A percentile compares a stretch with the other conserved stretches of the same genome.
phyloP scores from a whole-genome alignment of 352 stramenopile genomes.

The Blastocystis sp. region DNA sequence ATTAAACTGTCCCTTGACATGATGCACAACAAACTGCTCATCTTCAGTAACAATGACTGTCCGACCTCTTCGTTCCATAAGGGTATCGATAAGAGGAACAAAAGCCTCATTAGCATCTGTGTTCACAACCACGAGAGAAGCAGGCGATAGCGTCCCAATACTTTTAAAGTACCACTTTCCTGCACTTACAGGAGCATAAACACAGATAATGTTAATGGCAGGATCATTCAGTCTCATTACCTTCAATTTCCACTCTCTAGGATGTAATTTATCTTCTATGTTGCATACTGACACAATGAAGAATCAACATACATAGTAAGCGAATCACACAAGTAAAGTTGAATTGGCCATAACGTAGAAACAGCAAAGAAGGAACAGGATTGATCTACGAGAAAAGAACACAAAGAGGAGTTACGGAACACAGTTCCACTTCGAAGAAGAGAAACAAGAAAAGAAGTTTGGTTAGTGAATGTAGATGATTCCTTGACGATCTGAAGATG shows the following conservation, averaged over 20 bases:
- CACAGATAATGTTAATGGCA: background rate
- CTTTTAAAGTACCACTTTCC: background rate
- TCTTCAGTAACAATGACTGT: background rate
- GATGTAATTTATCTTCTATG: background rate
- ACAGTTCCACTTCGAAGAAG: background rate
- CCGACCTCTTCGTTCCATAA: background rate
- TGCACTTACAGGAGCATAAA: background rate
- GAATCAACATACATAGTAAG: background rate
- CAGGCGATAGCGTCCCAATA: background rate
- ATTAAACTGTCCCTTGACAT: background rate
- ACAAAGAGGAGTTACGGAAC: background rate
- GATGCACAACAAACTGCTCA: background rate
- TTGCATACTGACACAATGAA: background rate
- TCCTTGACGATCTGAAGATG: too few species aligned
- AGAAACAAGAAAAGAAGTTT: background rate
- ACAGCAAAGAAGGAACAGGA: background rate
- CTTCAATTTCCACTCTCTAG: background rate
- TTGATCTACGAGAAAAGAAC: background rate
- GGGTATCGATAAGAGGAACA: background rate
- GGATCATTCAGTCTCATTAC: background rate
- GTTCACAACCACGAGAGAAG: slow-evolving; percentile 19
- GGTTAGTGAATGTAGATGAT: too few species aligned
- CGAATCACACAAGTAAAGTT: background rate
- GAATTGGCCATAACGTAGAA: background rate
- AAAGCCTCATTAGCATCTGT: slow-evolving; percentile 18